Percentiles rank a stretch among this genome's conserved stretches.
These are phyloP conservation scores for Botrytis cinerea DNA, from an alignment of 2,329 filamentous ascomycete species.

Conservation along the genomic window DNA sequence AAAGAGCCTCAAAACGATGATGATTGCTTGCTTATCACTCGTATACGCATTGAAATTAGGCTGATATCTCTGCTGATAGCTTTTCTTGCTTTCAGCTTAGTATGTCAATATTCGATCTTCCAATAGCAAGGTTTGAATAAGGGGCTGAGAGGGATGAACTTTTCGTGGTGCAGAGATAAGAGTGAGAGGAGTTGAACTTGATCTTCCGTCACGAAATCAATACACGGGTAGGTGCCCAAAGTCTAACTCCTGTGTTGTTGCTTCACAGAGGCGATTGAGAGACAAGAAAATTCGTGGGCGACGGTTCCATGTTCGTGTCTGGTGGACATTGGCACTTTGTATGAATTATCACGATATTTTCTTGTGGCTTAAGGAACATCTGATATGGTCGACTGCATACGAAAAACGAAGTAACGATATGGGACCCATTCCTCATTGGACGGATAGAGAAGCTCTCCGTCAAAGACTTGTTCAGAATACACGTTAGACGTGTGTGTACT, in stretches of 20 bases:
- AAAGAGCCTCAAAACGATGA: background rate
- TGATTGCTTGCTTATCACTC: background rate
- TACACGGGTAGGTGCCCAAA: no score
- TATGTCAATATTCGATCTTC: no score
- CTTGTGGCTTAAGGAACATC: no score
- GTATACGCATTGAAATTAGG: background rate
- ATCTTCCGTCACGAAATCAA: no score
- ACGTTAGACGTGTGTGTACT: no score
- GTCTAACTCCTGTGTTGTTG: no score
- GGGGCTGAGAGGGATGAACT: accelerated
- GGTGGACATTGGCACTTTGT: background rate
- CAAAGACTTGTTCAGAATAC: background rate
- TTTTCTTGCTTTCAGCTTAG: background rate
- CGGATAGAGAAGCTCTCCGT: background rate
- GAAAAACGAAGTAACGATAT: background rate
- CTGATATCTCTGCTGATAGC: background rate
- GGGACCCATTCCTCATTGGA: background rate
- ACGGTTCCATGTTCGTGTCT: background rate
- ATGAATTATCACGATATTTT: no score
- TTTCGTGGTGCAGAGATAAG: no score
- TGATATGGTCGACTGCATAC: no score
- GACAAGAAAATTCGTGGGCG: background rate
- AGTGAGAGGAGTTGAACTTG: no score
- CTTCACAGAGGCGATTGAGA: background rate
- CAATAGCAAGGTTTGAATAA: no score